Conservation (phyloP, 2,329 filamentous ascomycete species). For the Alternaria brassicae region DNA sequence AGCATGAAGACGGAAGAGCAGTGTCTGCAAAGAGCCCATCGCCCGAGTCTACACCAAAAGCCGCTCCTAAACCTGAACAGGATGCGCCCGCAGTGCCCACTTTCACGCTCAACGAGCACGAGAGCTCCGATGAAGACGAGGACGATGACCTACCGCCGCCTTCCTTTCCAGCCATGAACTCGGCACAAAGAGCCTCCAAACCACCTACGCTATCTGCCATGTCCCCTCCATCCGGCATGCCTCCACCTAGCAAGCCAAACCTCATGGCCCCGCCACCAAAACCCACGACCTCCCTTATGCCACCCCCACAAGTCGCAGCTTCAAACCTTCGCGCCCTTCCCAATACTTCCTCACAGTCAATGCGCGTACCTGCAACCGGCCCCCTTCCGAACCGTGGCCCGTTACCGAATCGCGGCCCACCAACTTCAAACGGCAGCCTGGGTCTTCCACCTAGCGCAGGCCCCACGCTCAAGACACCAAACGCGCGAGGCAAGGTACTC, state of each 20-base stretch:
- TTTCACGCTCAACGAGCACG: conserved; percentile 48
- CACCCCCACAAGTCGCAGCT: conserved; percentile 47
- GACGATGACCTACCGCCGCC: conserved; percentile 50
- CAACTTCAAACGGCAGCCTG: conserved; percentile 52
- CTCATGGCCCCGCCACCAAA: conserved; percentile 48
- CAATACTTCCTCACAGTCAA: conserved; percentile 29
- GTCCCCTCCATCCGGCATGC: conserved; percentile 21
- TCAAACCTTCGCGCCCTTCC: conserved; percentile 47
- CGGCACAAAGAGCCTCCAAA: conserved; percentile 53
- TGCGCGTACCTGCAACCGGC: conserved; percentile 55
- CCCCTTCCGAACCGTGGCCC: conserved; percentile 58
- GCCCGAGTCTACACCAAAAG: conserved; percentile 45
- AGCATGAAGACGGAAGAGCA: conserved; percentile 4
- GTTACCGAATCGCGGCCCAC: conserved; percentile 51
- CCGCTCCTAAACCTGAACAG: conserved; percentile 21
- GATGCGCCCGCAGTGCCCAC: conserved; percentile 38
- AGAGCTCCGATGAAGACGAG: conserved; percentile 39
- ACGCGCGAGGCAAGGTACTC: conserved; percentile 69
- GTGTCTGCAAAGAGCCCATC: conserved; percentile 20
- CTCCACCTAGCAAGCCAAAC: conserved; percentile 27
- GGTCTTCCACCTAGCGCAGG: conserved; percentile 39
- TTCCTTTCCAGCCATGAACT: conserved; percentile 56
- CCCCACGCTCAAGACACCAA: conserved; percentile 49
- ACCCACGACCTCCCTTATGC: conserved; percentile 42
- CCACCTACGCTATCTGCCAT: conserved; percentile 18